These are phyloP conservation scores for Aeschynomene evenia DNA, from an alignment of 306 rosid species.

Conservation along the genomic window DNA sequence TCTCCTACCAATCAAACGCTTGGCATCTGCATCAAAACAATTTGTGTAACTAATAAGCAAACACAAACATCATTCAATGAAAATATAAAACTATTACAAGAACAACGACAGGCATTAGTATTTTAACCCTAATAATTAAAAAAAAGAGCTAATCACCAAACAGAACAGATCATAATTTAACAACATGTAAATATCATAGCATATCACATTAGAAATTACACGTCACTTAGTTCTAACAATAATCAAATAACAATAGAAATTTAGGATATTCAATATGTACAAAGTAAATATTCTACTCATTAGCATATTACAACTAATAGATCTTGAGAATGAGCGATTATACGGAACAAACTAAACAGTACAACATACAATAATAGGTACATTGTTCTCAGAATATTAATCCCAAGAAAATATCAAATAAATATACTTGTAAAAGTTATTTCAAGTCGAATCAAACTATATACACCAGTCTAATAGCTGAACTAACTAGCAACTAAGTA, in stretches of 20 bases:
- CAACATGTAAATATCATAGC: no score
- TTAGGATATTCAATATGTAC: background rate
- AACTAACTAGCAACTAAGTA: background rate
- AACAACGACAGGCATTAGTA: background rate
- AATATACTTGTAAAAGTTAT: background rate
- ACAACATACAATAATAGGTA: background rate
- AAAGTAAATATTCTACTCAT: background rate
- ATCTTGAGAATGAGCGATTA: no score
- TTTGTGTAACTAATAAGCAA: background rate
- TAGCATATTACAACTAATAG: no score
- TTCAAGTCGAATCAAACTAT: background rate
- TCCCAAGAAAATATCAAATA: background rate
- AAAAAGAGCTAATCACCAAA: no score
- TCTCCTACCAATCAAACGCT: conserved; percentile 66
- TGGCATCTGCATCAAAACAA: conserved; percentile 45
- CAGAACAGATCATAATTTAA: no score
- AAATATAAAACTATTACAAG: no score
- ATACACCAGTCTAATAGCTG: no score
- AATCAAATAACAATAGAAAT: background rate
- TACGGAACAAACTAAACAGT: background rate
- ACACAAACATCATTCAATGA: background rate
- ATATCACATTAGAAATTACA: background rate
- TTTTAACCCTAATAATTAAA: no score
- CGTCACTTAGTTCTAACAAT: no score
- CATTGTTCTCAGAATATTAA: background rate